Evolutionary conservation across 2,329 filamentous ascomycete genomes (phyloP).

Genomic region (Ophiosphaerella herpotricha): DNA sequence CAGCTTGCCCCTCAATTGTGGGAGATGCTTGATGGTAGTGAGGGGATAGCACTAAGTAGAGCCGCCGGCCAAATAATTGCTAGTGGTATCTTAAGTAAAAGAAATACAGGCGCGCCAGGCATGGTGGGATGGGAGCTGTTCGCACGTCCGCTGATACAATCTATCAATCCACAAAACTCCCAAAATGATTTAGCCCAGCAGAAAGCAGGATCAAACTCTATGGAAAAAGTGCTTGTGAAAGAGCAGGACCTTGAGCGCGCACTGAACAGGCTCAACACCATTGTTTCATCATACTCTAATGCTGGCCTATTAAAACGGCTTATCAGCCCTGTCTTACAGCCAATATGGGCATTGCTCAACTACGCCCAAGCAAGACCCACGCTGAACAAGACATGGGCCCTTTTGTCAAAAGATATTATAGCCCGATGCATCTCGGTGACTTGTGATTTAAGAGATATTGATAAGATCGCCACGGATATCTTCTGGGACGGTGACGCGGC

Average conservation of each 20-base stretch:
- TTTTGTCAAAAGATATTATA: constrained; percentile 29
- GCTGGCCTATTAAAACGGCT: constrained; percentile 67
- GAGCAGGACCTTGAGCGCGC: constrained; percentile 56
- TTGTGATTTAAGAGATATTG: constrained; percentile 57
- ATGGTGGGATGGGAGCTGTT: constrained; percentile 65
- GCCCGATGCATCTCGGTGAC: constrained; percentile 60
- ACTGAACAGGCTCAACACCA: constrained; percentile 59
- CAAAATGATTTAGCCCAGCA: constrained; percentile 30
- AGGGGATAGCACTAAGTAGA: constrained; percentile 62
- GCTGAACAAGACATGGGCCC: constrained; percentile 31
- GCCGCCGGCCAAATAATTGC: constrained; percentile 67
- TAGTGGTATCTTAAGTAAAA: constrained; percentile 69
- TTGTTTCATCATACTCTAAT: constrained; percentile 68
- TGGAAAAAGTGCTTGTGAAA: constrained; percentile 55
- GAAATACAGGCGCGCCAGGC: constrained; percentile 67
- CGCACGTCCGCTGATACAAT: constrained; percentile 60
- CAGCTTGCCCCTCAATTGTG: constrained; percentile 66
- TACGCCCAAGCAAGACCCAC: constrained; percentile 49
- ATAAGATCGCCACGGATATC: constrained; percentile 58
- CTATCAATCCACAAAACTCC: constrained; percentile 53
- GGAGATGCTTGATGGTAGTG: constrained; percentile 63
- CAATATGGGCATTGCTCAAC: constrained; percentile 67
- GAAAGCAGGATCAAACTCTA: constrained; percentile 47
- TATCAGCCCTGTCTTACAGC: constrained; percentile 61
- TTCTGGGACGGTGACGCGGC: constrained; percentile 57